Base-by-base conservation (phyloP, 2,329 filamentous ascomycete genomes). In the Stromatinia cepivora region DNA sequence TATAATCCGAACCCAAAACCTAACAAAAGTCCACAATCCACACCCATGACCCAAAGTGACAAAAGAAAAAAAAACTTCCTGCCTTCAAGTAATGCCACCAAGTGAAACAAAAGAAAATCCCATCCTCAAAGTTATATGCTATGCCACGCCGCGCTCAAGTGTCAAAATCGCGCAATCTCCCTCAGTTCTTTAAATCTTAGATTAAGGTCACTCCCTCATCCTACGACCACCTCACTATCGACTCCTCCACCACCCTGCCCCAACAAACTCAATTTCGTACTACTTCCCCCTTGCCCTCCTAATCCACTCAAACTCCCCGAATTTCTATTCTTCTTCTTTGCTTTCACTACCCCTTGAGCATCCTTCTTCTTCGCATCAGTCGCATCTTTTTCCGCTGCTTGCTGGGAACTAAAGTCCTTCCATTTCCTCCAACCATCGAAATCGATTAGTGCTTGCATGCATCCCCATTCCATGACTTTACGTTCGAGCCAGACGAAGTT, bases 381-480 rank as follows among this genome's bases (percentile, higher is more conserved):
- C 3, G 69, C 71, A 1, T 46, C 67, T 42, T 58, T 31, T 84
- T 77, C 71, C 31, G 57, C 70, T n/a, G 64, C 52, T 48, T 67
- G 66, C 42, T 67, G 66, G n/a, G 42, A 52, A 25, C 56, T 61
- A 77, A 92, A 94, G 76, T 95, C 92, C 79, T 97, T 97, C 95
- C 95, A 99, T 80, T 93, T 93, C 68, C 94, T 88, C 95, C 95
- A 99, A 71, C 95, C 95, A 79, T 98, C 94, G 79, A 95, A 98
- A 82, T 99, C 95, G 77, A 99, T 98, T 34, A 99, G 86, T 13
- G 95, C 95, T 82, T 98, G 95, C 95, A 99, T 99, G 83, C 95
- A 98, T 69, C 95, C 95, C 95, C 95, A 99, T 84, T 99, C 95
- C 82, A 96, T 97, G 75, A 98, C 94, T 80, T 99, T 99, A 70